These are phyloP conservation scores for Aspergillus spinulosporus DNA, from an alignment of 2,329 filamentous ascomycete genomes.

Conservation along the genomic window DNA sequence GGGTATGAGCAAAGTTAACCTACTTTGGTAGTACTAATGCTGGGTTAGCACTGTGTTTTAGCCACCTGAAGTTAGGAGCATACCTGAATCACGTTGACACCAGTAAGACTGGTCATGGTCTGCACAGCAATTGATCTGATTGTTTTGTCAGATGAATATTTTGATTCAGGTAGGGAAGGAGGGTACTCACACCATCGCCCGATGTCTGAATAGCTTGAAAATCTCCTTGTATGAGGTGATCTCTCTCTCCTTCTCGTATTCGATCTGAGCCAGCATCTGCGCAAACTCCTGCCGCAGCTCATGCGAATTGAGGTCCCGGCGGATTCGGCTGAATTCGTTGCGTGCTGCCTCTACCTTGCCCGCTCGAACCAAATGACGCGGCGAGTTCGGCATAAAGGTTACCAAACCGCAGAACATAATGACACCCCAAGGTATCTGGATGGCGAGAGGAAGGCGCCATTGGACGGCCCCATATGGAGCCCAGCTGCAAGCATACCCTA, in stretches of 20 bases:
- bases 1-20: constrained; percentile 13
- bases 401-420: constrained; percentile 55
- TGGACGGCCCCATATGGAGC: constrained; percentile 55
- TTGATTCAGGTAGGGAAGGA: not conserved
- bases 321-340: constrained; percentile 50
- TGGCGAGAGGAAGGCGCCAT: constrained; percentile 57
- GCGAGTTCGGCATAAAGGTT: constrained; percentile 59
- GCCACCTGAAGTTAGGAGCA: not conserved
- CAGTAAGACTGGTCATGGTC: constrained; percentile 59
- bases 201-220: constrained; percentile 53
- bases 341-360: constrained; percentile 53
- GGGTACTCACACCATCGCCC: constrained; percentile 50
- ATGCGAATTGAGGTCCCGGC: constrained; percentile 47
- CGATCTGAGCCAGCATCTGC: constrained; percentile 56
- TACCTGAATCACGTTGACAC: constrained; percentile 59
- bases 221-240: constrained; percentile 55
- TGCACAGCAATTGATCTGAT: constrained; percentile 54
- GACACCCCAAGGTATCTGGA: constrained; percentile 59
- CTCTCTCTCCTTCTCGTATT: constrained; percentile 60
- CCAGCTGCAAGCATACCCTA: constrained; percentile 57
- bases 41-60: not conserved
- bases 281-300: constrained; percentile 54
- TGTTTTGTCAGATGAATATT: not conserved
- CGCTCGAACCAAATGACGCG: constrained; percentile 53
- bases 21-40: constrained; percentile 36